Percentiles rank a stretch among this genome's conserved stretches.
Evolutionary conservation across 805 yeast genomes (phyloP).

Genomic region (Zygotorulaspora danielsina): DNA sequence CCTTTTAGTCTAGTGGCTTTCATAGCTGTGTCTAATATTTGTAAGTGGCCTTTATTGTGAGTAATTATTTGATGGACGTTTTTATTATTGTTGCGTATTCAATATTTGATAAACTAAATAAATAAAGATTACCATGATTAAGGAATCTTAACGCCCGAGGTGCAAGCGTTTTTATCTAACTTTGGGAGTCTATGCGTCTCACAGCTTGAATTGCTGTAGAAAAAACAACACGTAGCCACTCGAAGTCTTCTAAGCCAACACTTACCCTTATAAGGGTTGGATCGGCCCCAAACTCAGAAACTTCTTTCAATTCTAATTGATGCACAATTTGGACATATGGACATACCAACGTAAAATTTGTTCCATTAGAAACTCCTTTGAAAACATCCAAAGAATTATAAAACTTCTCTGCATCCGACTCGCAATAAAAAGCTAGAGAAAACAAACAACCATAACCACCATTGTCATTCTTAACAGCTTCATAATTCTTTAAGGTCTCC

Average conservation of each 20-base stretch:
- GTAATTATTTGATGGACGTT: no score
- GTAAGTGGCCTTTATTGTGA: no score
- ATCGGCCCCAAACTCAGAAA: slow-evolving; percentile 77
- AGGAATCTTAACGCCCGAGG: no score
- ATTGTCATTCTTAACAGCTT: slow-evolving; percentile 6
- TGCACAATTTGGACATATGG: slow-evolving; percentile 84
- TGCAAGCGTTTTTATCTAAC: no score
- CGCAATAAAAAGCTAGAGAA: slow-evolving; percentile 9
- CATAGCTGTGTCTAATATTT: no score
- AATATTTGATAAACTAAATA: no score
- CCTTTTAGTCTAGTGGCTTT: no score
- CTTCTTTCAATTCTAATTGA: slow-evolving; percentile 71
- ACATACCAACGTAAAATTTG: slow-evolving; percentile 80
- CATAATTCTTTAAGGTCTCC: slow-evolving; percentile 12
- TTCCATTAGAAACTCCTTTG: slow-evolving; percentile 88
- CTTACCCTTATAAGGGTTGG: slow-evolving; percentile 68
- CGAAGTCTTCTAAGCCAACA: slow-evolving; percentile 71
- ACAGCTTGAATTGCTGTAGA: slow-evolving; percentile 44
- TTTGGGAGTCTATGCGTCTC: slow-evolving; percentile 17
- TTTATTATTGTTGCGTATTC: no score
- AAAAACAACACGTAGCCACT: slow-evolving; percentile 47
- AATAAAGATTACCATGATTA: no score
- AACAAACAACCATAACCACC: slow-evolving; percentile 18
- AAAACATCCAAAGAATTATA: slow-evolving; percentile 11
- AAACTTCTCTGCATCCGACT: slow-evolving; percentile 9